Evolutionary conservation across 208 protist species (phyloP), one percentile per base, ranked within the genome.

Genomic region (Blastocrithidia nonstop): DNA sequence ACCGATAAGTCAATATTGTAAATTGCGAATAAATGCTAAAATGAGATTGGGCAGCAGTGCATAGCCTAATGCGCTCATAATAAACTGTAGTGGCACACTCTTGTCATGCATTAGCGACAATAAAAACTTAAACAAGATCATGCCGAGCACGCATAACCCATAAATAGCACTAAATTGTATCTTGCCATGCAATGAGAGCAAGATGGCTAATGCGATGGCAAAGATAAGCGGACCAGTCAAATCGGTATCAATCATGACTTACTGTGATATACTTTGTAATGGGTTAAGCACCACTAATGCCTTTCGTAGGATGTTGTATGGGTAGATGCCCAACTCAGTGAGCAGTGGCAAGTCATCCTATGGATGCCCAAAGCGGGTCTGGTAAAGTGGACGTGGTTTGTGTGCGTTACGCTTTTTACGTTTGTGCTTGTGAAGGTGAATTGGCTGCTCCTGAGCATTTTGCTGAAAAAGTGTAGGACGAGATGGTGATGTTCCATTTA

Each of bases 141-240:
- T 59, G 19, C 81, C 81, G 31, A 84, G 15, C 6, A 91, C 67
- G 20, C 54, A 81, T 15, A 84, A 69, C 8, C 71, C 68, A 48
- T 91, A 91, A 41, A 87, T 79, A 22, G 72, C 72, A 48, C 68
- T 85, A 50, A 91, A 91, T 58, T 83, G 70, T 43, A 91, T 59
- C 33, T 78, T 83, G 11, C 75, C 71, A 4, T 66, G 76, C 29
- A 91, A 57, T 3, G 73, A 79, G 1, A 91, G 62, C 7, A 87
- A 17, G 6, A 76, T 44, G 11, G 76, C 81, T 17, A 91, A 55
- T 6, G 63, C 57, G 25, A 91, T 24, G 8, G 75, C 81, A 26
- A 91, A 83, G 20, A 87, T 28, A 15, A 86, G 29, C 1, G 81
- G 81, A 1, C 81, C 81, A 8, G 76, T 74, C 27, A 91, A 46